Conservation (phyloP, 192 early-diverging fungal species). For the Backusella parvicylindrica region DNA sequence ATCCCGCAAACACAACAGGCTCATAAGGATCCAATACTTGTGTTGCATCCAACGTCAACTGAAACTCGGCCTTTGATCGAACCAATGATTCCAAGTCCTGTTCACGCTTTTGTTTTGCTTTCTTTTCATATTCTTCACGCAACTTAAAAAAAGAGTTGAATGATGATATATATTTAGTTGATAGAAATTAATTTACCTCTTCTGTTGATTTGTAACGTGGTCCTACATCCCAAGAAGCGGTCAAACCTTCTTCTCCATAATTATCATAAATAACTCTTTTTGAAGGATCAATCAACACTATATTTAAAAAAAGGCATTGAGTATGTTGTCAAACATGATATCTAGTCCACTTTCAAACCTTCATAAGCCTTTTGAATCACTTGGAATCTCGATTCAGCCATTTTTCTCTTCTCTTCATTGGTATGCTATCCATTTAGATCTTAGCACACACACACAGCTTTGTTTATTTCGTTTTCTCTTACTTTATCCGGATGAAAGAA, state of each 20-base stretch:
- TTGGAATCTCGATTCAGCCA: constrained; percentile 74
- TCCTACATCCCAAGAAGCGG: constrained; percentile 58
- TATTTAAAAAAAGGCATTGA: background rate
- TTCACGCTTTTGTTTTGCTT: constrained; percentile 54
- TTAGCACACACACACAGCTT: background rate
- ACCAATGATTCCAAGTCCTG: constrained; percentile 65
- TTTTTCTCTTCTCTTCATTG: constrained; percentile 51
- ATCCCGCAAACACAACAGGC: constrained; percentile 35
- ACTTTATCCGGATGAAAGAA: constrained; percentile 79
- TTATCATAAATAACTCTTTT: constrained; percentile 86
- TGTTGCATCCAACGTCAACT: constrained; percentile 48
- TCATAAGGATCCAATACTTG: constrained; percentile 50
- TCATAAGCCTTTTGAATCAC: constrained; percentile 78
- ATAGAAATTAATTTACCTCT: constrained; percentile 44
- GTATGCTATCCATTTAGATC: constrained; percentile 37
- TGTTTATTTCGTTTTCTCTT: background rate
- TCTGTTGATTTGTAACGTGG: constrained; percentile 62
- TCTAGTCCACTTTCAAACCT: constrained; percentile 40
- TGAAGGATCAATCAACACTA: constrained; percentile 76
- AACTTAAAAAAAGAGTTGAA: constrained; percentile 33
- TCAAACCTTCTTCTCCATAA: constrained; percentile 88
- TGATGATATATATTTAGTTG: too few species aligned
- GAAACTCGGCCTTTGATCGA: constrained; percentile 56
- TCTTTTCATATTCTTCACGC: constrained; percentile 61
- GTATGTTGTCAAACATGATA: background rate